Percentiles rank a stretch among this genome's conserved stretches.
phyloP scores from a whole-genome alignment of 2,329 filamentous ascomycete species.

The Ophiostoma montium region DNA sequence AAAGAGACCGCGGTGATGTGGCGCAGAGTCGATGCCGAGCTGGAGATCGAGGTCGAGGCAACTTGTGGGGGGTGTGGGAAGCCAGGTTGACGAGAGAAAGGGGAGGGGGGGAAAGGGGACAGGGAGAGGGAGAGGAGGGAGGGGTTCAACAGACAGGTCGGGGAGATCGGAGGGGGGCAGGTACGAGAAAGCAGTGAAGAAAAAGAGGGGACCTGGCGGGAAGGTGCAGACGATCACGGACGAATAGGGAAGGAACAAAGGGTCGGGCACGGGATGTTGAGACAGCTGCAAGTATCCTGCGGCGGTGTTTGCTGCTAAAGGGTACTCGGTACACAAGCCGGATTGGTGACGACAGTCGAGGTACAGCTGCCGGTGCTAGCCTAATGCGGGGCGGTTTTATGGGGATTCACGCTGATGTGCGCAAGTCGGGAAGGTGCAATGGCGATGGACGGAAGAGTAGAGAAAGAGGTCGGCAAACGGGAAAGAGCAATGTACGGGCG shows the following conservation, averaged over 20 bases:
- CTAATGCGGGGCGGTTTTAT: not conserved
- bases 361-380: not conserved
- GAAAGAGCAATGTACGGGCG: not conserved
- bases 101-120: not conserved
- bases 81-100: constrained; percentile 3
- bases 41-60: constrained; percentile 21
- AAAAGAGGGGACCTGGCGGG: not conserved
- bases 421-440: not conserved
- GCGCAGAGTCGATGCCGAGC: not conserved
- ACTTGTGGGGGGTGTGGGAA: constrained; percentile 3
- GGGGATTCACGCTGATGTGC: not conserved
- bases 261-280: too few species aligned
- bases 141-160: not conserved
- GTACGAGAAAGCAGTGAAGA: not conserved
- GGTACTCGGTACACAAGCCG: too few species aligned
- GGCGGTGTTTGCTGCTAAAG: not conserved
- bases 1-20: constrained; percentile 13
- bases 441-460: not conserved
- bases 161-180: not conserved
- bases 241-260: too few species aligned
- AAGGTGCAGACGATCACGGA: not conserved
- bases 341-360: too few species aligned
- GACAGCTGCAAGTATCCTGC: too few species aligned
- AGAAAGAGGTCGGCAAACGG: not conserved
- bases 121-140: not conserved